Evolutionary conservation across 2,329 filamentous ascomycete species (phyloP).

Genomic region (Escovopsis sp.): DNA sequence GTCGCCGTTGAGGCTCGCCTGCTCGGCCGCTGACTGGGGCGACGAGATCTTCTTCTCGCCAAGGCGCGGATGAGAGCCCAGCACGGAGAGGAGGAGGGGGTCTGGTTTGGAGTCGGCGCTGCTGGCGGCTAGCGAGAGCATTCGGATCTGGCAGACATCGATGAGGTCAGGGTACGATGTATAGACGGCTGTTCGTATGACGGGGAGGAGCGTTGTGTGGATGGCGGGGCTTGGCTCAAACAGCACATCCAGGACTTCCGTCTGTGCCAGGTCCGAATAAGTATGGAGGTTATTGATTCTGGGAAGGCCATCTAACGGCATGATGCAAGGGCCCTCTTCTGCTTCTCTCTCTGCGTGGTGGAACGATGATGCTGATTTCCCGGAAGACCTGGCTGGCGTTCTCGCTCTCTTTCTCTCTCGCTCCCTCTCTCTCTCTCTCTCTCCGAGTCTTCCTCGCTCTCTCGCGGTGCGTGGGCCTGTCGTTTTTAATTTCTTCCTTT

Average conservation of each 20-base stretch:
- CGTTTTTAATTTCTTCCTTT: too few species aligned
- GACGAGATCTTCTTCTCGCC: conserved; percentile 74
- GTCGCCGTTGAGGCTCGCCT: conserved; percentile 52
- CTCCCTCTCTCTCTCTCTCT: too few species aligned
- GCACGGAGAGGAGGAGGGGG: conserved; percentile 50
- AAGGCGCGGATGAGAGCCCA: conserved; percentile 70
- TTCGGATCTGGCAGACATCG: conserved; percentile 45
- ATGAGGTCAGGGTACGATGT: conserved; percentile 56
- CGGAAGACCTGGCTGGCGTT: too few species aligned
- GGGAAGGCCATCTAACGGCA: conserved; percentile 31
- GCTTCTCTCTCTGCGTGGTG: too few species aligned
- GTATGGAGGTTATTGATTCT: conserved; percentile 38
- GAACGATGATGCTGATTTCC: background rate
- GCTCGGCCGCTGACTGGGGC: conserved; percentile 65
- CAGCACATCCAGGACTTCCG: conserved; percentile 54
- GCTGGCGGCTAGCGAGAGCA: conserved; percentile 43
- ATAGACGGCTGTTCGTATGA: conserved; percentile 44
- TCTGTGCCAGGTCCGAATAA: conserved; percentile 40
- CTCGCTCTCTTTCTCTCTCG: too few species aligned
- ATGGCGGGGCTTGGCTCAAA: conserved; percentile 73
- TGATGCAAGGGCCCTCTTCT: conserved; percentile 4
- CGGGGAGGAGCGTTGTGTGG: conserved; percentile 54
- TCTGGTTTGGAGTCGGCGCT: conserved; percentile 30
- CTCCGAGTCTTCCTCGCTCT: too few species aligned
- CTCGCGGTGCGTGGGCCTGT: too few species aligned